Percentiles rank a stretch among this genome's conserved stretches.
Conservation (phyloP, 208 protist genomes). For the Leishmania lainsoni region DNA sequence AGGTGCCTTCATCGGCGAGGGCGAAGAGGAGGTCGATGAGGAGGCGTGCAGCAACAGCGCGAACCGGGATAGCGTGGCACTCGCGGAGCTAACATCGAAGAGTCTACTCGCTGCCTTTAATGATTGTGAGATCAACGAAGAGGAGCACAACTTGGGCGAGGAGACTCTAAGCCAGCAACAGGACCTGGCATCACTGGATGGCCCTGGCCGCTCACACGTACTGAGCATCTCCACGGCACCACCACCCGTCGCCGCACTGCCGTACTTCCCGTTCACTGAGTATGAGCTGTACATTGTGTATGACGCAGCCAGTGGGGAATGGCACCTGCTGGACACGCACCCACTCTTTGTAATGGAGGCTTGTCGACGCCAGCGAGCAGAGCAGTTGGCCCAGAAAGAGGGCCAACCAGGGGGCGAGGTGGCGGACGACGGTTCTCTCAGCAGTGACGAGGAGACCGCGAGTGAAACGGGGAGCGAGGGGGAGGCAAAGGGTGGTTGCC, state of each 20-base stretch:
- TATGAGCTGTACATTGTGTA: slow-evolving; percentile 51
- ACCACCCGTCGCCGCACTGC: slow-evolving; percentile 26
- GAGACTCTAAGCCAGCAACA: neutral
- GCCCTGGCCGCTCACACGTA: neutral
- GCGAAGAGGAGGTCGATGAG: slow-evolving; percentile 2
- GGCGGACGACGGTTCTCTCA: neutral
- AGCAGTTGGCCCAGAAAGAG: slow-evolving; percentile 11
- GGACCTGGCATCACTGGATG: neutral
- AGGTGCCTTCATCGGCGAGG: slow-evolving; percentile 16
- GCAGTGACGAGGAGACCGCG: slow-evolving; percentile 26
- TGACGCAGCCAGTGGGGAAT: slow-evolving; percentile 36
- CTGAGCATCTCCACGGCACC: slow-evolving; percentile 19
- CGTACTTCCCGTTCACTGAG: slow-evolving; percentile 30
- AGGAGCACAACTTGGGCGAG: neutral
- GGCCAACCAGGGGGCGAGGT: neutral
- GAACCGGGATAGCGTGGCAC: slow-evolving; percentile 13
- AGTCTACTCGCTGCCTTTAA: slow-evolving; percentile 27
- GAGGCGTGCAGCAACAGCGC: slow-evolving; percentile 8
- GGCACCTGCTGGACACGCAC: slow-evolving; percentile 65
- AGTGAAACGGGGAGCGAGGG: slow-evolving; percentile 26
- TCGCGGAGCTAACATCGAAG: slow-evolving; percentile 20
- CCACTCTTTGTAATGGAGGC: slow-evolving; percentile 40
- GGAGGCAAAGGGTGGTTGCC: slow-evolving; percentile 10
- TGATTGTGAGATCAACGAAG: slow-evolving; percentile 10
- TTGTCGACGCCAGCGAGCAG: slow-evolving; percentile 31